Percentiles rank a stretch among this genome's conserved stretches.
Evolutionary conservation across 352 stramenopile species (phyloP).

Genomic region (Peronospora destructor): DNA sequence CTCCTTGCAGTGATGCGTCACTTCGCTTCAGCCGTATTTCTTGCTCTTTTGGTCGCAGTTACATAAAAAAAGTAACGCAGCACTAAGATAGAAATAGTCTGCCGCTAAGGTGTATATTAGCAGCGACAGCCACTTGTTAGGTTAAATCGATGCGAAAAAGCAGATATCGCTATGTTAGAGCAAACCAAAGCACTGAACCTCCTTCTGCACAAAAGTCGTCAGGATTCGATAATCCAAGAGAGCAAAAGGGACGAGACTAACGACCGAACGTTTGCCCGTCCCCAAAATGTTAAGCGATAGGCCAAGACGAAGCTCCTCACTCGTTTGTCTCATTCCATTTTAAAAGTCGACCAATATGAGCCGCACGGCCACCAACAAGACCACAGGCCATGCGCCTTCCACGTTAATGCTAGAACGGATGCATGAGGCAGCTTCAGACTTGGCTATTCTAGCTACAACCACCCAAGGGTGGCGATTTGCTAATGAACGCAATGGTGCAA

Average conservation of each 20-base stretch:
- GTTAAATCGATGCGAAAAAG: background rate
- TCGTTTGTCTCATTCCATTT: conserved; percentile 24
- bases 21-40: conserved; percentile 11
- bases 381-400: conserved; percentile 47
- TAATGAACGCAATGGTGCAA: conserved; percentile 42
- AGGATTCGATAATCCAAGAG: background rate
- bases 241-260: conserved; percentile 19
- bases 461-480: conserved; percentile 44
- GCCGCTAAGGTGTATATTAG: too few relatives aligned
- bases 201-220: background rate
- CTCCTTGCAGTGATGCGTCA: conserved; percentile 8
- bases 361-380: conserved; percentile 40
- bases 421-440: conserved; percentile 48
- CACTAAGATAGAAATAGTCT: too few relatives aligned
- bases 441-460: conserved; percentile 42
- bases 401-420: conserved; percentile 54
- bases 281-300: conserved; percentile 27
- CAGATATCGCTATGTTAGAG: conserved; percentile 7
- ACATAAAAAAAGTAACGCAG: too few relatives aligned
- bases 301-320: conserved; percentile 7
- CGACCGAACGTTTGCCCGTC: conserved; percentile 23
- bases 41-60: conserved; percentile 2
- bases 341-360: conserved; percentile 50
- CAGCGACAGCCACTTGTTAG: too few relatives aligned
- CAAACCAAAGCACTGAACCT: conserved; percentile 12